Evolutionary conservation across 2,329 filamentous ascomycete genomes (phyloP), one percentile per base, ranked within the genome.

Genomic region (Penicillium sp.): DNA sequence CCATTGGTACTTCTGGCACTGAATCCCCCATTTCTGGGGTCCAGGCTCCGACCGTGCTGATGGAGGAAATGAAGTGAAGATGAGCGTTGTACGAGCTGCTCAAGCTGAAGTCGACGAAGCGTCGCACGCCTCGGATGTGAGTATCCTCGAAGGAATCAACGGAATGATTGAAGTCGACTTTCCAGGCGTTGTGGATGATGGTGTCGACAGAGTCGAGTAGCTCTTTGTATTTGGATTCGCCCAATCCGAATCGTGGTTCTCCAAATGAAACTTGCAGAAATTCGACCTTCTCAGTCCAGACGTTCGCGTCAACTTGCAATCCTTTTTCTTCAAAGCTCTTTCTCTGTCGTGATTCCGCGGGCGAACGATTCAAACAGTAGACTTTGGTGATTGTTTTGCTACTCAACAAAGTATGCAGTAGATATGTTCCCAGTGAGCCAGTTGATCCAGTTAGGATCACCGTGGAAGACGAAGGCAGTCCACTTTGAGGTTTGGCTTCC

Each of bases 381-480:
- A 80, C 60, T 52, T 71, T 74, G 29, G 63, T 60, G 11, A 79
- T 68, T 4, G 53, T 49, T 0, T 70, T 63, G 18, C 63, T 62
- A 10, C 47, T 50, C 2, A 70, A 54, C 18, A 77, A 62, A 13
- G 60, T 37, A 41, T 75, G 63, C 3, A 80, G 65, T 33, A 79
- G 63, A 56, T 79, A 77, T 3, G 69, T 73, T 0, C 77, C 77
- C 14, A 80, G 55, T 4, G 72, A 75, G 7, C 77, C 77, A 0
- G 77, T 80, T 4, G 72, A 75, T 12, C 75, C 78, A 0, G 76
- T 80, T 16, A 80, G 53, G 7, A 76, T 54, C 2, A 71, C 53
- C 14, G 38, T 53, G 22, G 56, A 54, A 34, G 55, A 55, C 3
- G 42, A 25, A 13, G 18, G 4, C 10, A 33, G 27, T 16, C 22